These are phyloP conservation scores for Carex littledalei DNA, from an alignment of 176 grass and related monocot genomes.

Conservation along the genomic window DNA sequence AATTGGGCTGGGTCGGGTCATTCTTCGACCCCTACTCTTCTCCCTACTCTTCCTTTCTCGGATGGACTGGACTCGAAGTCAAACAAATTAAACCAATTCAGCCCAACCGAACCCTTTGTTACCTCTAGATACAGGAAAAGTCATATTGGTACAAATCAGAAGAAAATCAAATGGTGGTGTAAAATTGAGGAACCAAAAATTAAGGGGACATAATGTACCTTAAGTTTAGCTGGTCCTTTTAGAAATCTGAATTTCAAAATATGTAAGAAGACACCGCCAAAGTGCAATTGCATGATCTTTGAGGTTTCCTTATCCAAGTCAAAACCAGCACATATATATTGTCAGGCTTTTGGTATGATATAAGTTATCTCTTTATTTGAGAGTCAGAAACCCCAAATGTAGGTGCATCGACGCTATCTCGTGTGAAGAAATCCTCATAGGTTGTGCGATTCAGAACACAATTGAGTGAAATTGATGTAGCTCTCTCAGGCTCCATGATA, in stretches of 20 bases:
- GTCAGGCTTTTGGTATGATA: neutral
- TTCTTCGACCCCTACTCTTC: no score
- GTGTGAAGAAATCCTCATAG: neutral
- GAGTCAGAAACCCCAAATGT: neutral
- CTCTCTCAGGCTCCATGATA: neutral
- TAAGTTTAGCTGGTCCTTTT: neutral
- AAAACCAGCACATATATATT: neutral
- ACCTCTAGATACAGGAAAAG: neutral
- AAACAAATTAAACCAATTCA: neutral
- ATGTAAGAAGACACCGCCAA: neutral
- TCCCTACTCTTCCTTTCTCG: no score
- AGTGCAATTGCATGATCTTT: neutral
- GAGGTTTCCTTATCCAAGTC: neutral
- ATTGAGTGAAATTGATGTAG: neutral
- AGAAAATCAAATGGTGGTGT: neutral
- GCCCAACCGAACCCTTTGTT: neutral
- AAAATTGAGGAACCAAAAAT: no score
- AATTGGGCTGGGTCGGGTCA: neutral
- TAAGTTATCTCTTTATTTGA: neutral
- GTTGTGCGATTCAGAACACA: neutral
- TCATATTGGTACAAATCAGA: neutral
- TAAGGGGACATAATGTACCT: neutral
- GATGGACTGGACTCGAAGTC: neutral
- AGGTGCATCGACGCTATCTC: neutral
- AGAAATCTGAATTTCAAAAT: neutral